Conservation (phyloP, 140 eudicot species). For the Cichorium intybus region DNA sequence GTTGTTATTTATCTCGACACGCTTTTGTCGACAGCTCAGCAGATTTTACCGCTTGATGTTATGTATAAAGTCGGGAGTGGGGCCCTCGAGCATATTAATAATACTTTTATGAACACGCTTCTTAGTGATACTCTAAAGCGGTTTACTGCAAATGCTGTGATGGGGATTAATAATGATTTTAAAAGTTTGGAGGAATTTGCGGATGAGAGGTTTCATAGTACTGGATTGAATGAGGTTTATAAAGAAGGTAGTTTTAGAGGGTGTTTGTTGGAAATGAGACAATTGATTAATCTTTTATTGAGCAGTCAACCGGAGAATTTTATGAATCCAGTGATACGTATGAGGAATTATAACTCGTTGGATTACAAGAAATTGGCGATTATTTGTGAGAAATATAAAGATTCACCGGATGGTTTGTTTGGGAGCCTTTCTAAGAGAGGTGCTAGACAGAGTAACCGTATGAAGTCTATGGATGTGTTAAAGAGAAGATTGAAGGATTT, state of each 20-base stretch:
- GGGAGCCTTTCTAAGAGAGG: slow-evolving; percentile 85
- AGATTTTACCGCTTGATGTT: slow-evolving; percentile 76
- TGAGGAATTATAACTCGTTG: slow-evolving; percentile 70
- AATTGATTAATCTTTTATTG: slow-evolving; percentile 66
- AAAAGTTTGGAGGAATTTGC: slow-evolving; percentile 73
- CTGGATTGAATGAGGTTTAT: slow-evolving; percentile 69
- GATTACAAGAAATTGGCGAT: slow-evolving; percentile 73
- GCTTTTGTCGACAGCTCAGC: slow-evolving; percentile 83
- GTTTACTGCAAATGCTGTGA: slow-evolving; percentile 75
- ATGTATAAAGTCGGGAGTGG: slow-evolving; percentile 85
- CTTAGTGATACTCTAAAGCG: slow-evolving; percentile 79
- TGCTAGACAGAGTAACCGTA: slow-evolving; percentile 62
- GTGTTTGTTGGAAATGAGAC: slow-evolving; percentile 74
- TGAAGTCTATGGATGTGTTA: slow-evolving; percentile 81
- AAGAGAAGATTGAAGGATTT: slow-evolving; percentile 74
- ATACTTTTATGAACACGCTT: slow-evolving; percentile 64
- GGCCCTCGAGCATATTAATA: slow-evolving; percentile 82
- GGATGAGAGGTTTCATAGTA: slow-evolving; percentile 74
- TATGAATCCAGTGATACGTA: slow-evolving; percentile 90
- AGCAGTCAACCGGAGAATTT: slow-evolving; percentile 96
- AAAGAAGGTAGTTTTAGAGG: slow-evolving; percentile 74
- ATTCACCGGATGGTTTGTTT: slow-evolving; percentile 73
- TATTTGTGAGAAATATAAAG: slow-evolving; percentile 85
- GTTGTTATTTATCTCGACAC: slow-evolving; percentile 73
- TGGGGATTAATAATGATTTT: slow-evolving; percentile 62